Evolutionary conservation across 2,329 filamentous ascomycete species (phyloP).

Genomic region (Chaetomiaceae sp.): DNA sequence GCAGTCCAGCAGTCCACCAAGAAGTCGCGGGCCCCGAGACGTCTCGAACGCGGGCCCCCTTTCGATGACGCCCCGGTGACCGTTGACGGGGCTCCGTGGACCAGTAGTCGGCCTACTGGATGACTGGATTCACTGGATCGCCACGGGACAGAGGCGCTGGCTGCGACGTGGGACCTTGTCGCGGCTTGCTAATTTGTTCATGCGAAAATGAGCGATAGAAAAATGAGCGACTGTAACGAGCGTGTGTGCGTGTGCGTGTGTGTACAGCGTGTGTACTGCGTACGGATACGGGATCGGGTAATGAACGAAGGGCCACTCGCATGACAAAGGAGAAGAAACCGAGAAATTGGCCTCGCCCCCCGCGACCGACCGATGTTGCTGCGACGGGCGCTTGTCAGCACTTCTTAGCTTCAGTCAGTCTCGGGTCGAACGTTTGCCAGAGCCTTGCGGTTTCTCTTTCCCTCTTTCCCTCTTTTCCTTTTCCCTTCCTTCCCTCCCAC

Average conservation of each 20-base stretch:
- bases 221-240: constrained; percentile 18
- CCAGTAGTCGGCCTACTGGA: too few species aligned
- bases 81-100: constrained; percentile 1
- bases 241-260: constrained; percentile 9
- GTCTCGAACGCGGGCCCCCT: constrained; percentile 14
- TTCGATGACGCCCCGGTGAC: constrained; percentile 15
- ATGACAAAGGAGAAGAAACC: constrained; percentile 15
- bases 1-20: too few species aligned
- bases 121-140: not conserved
- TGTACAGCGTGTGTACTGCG: not conserved
- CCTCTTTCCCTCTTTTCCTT: too few species aligned
- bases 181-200: constrained; percentile 17
- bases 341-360: constrained; percentile 4
- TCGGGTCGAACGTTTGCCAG: constrained; percentile 5
- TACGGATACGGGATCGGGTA: constrained; percentile 5
- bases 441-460: constrained; percentile 12
- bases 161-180: constrained; percentile 19
- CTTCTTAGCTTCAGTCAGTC: constrained; percentile 10
- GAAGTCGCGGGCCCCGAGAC: constrained; percentile 13
- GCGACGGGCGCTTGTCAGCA: constrained; percentile 9
- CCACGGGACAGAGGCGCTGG: not conserved
- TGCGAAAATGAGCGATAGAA: constrained; percentile 11
- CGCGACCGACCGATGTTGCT: not conserved
- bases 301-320: constrained; percentile 14
- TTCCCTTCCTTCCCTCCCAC: too few species aligned